Evolutionary conservation across 1,139 yeast genomes (phyloP).

Genomic region (Suhomyces ambrosiae): DNA sequence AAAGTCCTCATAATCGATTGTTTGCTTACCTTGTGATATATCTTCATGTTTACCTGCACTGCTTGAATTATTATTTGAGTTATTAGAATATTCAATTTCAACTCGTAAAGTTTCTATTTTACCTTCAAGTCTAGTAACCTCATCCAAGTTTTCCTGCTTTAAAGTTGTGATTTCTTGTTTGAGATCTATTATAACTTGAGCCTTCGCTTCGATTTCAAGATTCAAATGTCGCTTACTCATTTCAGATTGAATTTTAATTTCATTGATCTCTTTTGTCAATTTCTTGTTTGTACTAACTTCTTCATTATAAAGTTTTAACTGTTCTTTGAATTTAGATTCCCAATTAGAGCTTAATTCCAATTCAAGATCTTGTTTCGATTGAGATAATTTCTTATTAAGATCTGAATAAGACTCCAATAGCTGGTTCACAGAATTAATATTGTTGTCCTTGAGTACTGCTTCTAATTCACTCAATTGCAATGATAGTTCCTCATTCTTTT

Average conservation of each 20-base stretch:
- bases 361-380: slow-evolving; percentile 23
- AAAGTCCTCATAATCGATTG: slow-evolving; percentile 36
- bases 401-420: slow-evolving; percentile 25
- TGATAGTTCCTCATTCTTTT: slow-evolving; percentile 33
- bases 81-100: slow-evolving; percentile 25
- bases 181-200: slow-evolving; percentile 27
- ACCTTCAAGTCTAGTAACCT: slow-evolving; percentile 51
- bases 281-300: slow-evolving; percentile 34
- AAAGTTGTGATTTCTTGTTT: slow-evolving; percentile 29
- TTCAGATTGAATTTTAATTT: slow-evolving; percentile 42
- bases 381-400: slow-evolving; percentile 16
- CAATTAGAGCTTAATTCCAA: slow-evolving; percentile 29
- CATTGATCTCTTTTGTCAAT: slow-evolving; percentile 38
- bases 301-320: slow-evolving; percentile 34
- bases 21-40: slow-evolving; percentile 16
- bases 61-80: background rate
- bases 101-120: slow-evolving; percentile 47
- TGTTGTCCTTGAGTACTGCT: slow-evolving; percentile 30
- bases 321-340: slow-evolving; percentile 44
- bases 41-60: slow-evolving; percentile 9
- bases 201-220: slow-evolving; percentile 37
- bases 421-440: slow-evolving; percentile 30
- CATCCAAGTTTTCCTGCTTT: slow-evolving; percentile 45
- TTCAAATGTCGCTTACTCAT: slow-evolving; percentile 41
- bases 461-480: slow-evolving; percentile 37